A percentile compares a stretch with the other conserved stretches of the same genome.
phyloP scores from a whole-genome alignment of 345 rosid genomes.

The Acer negundo region DNA sequence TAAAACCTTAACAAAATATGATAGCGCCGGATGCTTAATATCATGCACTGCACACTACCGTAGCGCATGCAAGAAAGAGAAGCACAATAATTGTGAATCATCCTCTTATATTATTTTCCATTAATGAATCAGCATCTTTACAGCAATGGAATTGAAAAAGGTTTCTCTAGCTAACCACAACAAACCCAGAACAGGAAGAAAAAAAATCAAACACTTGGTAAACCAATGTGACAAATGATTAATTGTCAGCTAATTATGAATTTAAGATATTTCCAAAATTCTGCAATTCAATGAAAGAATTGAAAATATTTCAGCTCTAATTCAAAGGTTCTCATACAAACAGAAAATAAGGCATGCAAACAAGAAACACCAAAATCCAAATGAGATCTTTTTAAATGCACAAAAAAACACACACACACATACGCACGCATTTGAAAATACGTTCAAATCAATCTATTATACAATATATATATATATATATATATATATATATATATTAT shows the following conservation, averaged over 20 bases:
- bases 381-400: conserved; percentile 19
- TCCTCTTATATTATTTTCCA: neutral
- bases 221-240: neutral
- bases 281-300: conserved; percentile 15
- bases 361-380: conserved; percentile 1
- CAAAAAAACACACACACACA: neutral
- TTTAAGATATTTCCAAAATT: neutral
- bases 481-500: neutral
- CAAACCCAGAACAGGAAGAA: neutral
- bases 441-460: conserved; percentile 3
- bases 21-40: neutral
- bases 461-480: neutral
- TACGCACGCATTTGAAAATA: neutral
- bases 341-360: conserved; percentile 1
- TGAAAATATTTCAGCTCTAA: conserved; percentile 18
- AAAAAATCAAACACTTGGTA: neutral
- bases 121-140: neutral
- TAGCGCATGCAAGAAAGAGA: neutral
- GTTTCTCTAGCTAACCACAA: neutral
- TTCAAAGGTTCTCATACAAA: conserved; percentile 10
- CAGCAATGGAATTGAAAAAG: neutral
- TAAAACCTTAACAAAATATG: neutral
- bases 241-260: neutral
- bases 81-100: neutral
- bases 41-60: neutral